Evolutionary conservation across 1,139 yeast genomes (phyloP), one percentile per base, ranked within the genome.

Genomic region (Hemisphaericaspora xylanilytica): DNA sequence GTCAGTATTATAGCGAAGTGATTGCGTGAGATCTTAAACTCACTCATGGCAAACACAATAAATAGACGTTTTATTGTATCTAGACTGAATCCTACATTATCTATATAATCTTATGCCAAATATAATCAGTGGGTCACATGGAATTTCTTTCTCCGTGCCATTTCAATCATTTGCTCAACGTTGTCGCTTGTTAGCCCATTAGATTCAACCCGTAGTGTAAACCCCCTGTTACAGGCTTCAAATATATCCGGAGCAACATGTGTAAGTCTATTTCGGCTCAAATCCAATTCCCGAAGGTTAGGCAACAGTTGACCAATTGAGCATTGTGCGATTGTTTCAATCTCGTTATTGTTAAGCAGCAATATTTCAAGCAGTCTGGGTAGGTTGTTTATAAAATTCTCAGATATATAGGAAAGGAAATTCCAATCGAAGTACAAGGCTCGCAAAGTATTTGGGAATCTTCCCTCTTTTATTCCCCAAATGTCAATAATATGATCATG

Each of bases 371-470:
- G 42, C 10, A 61, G 40, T 7, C 45, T 31, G 0, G 75, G 75
- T 20, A 70, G 52, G 6, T 47, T 51, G 5, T 38, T n/a, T 3
- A 67, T 22, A 38, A 65, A 56, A 1, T 49, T 40, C 9, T 33
- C 32, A 1, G 66, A 50, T 2, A 67, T 29, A 28, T 43, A 44
- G 5, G 47, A 42, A 11, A 70, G 44, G 39, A 49, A 45, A 40
- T 70, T 70, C 6, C 49, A 45, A 33, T 59, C 59, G 20, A 70
- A 45, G 27, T 51, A 45, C n/a, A 70, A 46, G 12, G 35, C 33
- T 28, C 44, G 47, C 17, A 70, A 52, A 2, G 25, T 28, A 0
- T 59, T 50, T 1, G 75, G 75, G 54, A 67, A 63, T 34, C 48
- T 49, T 41, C 63, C 59, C 25, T 44, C 40, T 4, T n/a, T n/a